Evolutionary conservation across 2,329 filamentous ascomycete species (phyloP).

Genomic region (Neopestalotiopsis sp.): DNA sequence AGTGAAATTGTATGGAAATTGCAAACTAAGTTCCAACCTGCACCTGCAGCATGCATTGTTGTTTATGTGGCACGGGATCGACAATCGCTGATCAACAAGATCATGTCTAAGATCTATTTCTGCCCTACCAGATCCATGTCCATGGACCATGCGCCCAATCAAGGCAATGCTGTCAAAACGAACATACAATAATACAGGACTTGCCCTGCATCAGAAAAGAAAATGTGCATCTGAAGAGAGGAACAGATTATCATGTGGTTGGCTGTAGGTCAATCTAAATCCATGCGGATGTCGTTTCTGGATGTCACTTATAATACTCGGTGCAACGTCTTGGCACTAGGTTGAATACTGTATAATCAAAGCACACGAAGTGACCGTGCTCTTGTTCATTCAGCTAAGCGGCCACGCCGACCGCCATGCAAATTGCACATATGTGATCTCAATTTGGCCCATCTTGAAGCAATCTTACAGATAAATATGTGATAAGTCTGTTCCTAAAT

Average conservation of each 20-base stretch:
- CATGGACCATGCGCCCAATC: background rate
- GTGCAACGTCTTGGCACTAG: background rate
- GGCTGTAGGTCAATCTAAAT: no score
- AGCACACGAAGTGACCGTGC: background rate
- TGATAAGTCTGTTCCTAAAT: no score
- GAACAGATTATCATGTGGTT: no score
- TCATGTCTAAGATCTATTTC: background rate
- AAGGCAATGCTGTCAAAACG: background rate
- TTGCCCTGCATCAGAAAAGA: background rate
- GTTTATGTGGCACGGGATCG: background rate
- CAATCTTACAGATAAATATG: no score
- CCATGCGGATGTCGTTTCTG: no score
- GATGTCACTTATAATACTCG: no score
- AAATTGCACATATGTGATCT: no score
- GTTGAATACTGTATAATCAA: background rate
- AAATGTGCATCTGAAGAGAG: no score
- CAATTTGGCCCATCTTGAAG: no score
- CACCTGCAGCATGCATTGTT: background rate
- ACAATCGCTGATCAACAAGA: background rate
- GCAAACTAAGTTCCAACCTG: background rate
- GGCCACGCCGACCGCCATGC: no score
- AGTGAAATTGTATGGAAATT: background rate
- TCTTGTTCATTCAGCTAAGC: no score
- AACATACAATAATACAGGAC: background rate
- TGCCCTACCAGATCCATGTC: slow-evolving; percentile 1